Evolutionary conservation across 2,329 filamentous ascomycete species (phyloP).

Genomic region (Paecilomyces variotii): DNA sequence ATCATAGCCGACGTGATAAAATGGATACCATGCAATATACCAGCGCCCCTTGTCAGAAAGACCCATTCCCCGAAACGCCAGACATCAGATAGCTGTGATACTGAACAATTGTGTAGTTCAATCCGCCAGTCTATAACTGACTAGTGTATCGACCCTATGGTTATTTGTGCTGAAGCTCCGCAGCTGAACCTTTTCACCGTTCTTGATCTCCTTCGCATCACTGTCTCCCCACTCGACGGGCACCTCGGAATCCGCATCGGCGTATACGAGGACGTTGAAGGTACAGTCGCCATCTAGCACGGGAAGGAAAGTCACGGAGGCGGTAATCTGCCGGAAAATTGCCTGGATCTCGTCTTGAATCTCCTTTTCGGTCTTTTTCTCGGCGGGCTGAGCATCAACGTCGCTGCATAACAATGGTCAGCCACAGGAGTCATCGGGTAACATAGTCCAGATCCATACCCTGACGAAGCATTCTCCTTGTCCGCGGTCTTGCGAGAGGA

Average conservation of each 20-base stretch:
- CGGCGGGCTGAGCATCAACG: conserved; percentile 21
- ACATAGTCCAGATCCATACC: conserved; percentile 31
- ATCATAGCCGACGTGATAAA: background rate
- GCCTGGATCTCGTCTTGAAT: conserved; percentile 95
- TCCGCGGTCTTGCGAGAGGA: conserved; percentile 45
- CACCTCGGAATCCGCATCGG: conserved; percentile 91
- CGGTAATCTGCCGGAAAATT: conserved; percentile 96
- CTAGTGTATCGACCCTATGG: conserved; percentile 88
- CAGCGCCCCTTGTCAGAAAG: background rate
- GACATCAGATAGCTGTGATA: conserved; percentile 4
- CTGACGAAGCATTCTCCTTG: conserved; percentile 61
- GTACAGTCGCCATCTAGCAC: conserved; percentile 93
- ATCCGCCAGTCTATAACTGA: conserved; percentile 67
- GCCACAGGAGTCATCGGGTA: background rate
- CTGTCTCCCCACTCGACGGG: conserved; percentile 98
- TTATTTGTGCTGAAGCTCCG: conserved; percentile 93
- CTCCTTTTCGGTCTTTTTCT: conserved; percentile 78
- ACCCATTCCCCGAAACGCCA: background rate
- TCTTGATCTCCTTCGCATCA: conserved; percentile 91
- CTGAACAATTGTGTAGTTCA: conserved; percentile 17
- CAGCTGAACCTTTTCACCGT: conserved; percentile 90
- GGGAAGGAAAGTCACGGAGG: conserved; percentile 91
- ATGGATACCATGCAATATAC: background rate
- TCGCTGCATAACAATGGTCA: background rate
- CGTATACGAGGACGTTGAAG: conserved; percentile 97